Percentiles rank a stretch among this genome's conserved stretches.
phyloP scores from a whole-genome alignment of 495 filamentous ascomycete species.

The Penicillium canescens region DNA sequence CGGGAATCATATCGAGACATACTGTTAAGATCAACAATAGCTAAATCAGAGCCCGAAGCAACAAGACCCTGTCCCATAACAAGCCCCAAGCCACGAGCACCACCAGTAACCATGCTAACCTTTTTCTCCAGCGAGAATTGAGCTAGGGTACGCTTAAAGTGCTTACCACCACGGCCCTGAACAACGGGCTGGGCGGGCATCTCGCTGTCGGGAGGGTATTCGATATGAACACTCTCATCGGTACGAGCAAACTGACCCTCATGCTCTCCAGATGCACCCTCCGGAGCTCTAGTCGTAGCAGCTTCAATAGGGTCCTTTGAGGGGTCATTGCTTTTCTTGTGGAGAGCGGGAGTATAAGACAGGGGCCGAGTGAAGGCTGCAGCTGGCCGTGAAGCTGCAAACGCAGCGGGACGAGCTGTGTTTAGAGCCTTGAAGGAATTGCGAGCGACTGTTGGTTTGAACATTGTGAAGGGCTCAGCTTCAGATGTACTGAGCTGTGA shows the following conservation, averaged over 20 bases:
- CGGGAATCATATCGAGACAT: constrained; percentile 28
- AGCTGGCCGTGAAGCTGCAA: constrained; percentile 21
- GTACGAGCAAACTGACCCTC: constrained; percentile 69
- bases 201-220: constrained; percentile 70
- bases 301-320: constrained; percentile 30
- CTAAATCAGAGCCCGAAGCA: constrained; percentile 81
- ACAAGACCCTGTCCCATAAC: constrained; percentile 92
- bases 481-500: background rate
- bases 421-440: constrained; percentile 29
- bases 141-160: constrained; percentile 69
- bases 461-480: constrained; percentile 24
- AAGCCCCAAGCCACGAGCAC: constrained; percentile 80
- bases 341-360: constrained; percentile 31
- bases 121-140: constrained; percentile 79
- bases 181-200: constrained; percentile 67
- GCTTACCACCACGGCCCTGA: constrained; percentile 68
- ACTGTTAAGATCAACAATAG: constrained; percentile 94
- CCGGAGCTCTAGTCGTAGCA: constrained; percentile 34
- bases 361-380: constrained; percentile 25
- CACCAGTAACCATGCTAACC: constrained; percentile 80
- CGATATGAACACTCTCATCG: constrained; percentile 70
- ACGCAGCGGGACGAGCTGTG: background rate
- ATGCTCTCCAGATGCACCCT: constrained; percentile 30
- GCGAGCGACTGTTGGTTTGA: constrained; percentile 33
- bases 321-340: constrained; percentile 25